Base-by-base conservation (phyloP, 345 rosid species). In the Iberis pinnata region DNA sequence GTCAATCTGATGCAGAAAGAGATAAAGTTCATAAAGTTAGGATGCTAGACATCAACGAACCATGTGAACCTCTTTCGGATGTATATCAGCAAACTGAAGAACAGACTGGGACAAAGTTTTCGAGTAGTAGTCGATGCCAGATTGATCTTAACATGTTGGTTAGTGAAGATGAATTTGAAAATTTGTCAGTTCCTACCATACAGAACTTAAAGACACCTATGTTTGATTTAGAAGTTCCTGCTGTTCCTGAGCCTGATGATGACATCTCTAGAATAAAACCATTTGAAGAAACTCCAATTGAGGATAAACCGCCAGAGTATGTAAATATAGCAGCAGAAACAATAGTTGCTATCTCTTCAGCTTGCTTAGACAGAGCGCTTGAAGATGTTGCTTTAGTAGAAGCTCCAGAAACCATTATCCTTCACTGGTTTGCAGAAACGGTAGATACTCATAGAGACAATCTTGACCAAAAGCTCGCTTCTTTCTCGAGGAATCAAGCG, bases 41-140 rank as follows among this genome's bases (percentile, higher is more conserved):
- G 64, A 53, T 77, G 39, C 62, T 88, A 37, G 98, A 92, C 75
- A 92, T 92, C 49, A 92, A 92, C 72, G 75, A 83, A 67, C 98
- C 98, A 38, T 88, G 80, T 66, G 88, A 85, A 56, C 58, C 60
- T 54, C 85, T 77, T 27, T 31, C 54, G 16, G 69, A 68, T 62
- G 67, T 25, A 33, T 58, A 61, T 68, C 58, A 47, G 62, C 40
- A 32, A 46, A 26, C 11, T 15, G 61, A 54, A 18, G 71, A 53
- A 15, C 67, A 40, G 8, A 41, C 46, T 0, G 26, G 27, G 47
- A 20, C 64, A 43, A 56, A 43, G 68, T 41, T 44, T 43, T 49
- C 60, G 6, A 53, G 6, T 61, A 60, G 65, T 63, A 56, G 33
- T 24, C 70, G 71, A 65, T 62, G 61, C 46, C 58, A 26, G 24